These are phyloP conservation scores for Laetiporus sulphureus DNA, from an alignment of 1,284 basidiomycete species.

Conservation along the genomic window DNA sequence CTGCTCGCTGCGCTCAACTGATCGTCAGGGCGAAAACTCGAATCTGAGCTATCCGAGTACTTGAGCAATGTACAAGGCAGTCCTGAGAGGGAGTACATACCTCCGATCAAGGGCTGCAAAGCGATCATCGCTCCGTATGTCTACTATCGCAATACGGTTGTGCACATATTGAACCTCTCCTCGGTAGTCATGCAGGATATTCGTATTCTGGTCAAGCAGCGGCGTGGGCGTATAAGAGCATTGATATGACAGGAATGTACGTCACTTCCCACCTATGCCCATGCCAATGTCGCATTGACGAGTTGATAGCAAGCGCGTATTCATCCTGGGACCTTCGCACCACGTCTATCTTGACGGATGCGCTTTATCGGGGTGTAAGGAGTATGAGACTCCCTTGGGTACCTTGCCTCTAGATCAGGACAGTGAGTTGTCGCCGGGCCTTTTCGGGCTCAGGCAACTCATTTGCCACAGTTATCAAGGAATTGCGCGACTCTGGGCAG, in stretches of 20 bases:
- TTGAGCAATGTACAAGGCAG: conserved; percentile 52
- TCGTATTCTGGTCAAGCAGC: conserved; percentile 91
- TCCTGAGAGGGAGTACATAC: conserved; percentile 36
- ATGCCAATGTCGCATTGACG: conserved; percentile 8
- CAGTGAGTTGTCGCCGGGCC: conserved; percentile 43
- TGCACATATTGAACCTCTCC: conserved; percentile 3
- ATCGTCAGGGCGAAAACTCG: conserved; percentile 45
- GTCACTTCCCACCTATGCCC: conserved; percentile 19
- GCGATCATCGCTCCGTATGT: conserved; percentile 95
- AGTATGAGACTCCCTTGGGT: conserved; percentile 87
- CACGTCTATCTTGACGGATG: conserved; percentile 86
- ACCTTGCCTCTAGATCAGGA: conserved; percentile 72
- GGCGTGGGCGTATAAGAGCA: conserved; percentile 92
- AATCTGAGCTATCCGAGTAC: conserved; percentile 59
- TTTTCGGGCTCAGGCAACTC: neutral
- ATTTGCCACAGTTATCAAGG: conserved; percentile 48
- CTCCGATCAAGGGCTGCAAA: conserved; percentile 75
- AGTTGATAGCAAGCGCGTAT: conserved; percentile 72
- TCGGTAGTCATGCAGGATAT: conserved; percentile 89
- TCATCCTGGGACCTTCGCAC: conserved; percentile 95
- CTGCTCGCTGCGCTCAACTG: neutral
- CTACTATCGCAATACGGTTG: conserved; percentile 3
- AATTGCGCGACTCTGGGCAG: conserved; percentile 61
- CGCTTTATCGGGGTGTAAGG: conserved; percentile 70
- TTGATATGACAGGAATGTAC: conserved; percentile 79